A percentile compares a stretch with the other conserved stretches of the same genome.
These are phyloP conservation scores for Verticillium nubilum DNA, from an alignment of 2,329 filamentous ascomycete genomes.

Conservation along the genomic window DNA sequence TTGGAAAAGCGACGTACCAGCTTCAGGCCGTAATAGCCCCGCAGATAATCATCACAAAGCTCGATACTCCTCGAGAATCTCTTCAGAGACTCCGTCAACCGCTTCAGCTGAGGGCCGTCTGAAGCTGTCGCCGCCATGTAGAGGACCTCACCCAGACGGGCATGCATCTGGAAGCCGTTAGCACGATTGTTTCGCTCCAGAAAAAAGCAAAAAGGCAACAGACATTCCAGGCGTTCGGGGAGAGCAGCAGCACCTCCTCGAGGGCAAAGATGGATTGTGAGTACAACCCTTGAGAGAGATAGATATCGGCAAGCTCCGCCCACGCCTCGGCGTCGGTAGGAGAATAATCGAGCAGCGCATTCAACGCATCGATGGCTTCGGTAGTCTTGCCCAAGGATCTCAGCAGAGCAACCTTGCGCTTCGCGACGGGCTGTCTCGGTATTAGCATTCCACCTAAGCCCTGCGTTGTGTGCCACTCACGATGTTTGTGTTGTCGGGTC, in stretches of 20 bases:
- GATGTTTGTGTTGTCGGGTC: conserved; percentile 72
- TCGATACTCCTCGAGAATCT: conserved; percentile 89
- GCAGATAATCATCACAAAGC: conserved; percentile 85
- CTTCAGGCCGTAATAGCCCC: conserved; percentile 89
- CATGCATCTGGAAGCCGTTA: conserved; percentile 64
- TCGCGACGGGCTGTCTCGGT: conserved; percentile 64
- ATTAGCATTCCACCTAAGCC: conserved; percentile 19
- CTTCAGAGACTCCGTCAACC: conserved; percentile 68
- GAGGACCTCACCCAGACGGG: conserved; percentile 75
- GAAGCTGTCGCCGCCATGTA: conserved; percentile 59
- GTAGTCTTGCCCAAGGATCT: conserved; percentile 62
- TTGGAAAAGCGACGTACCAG: conserved; percentile 44
- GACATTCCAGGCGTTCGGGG: conserved; percentile 94
- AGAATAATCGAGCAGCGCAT: conserved; percentile 71
- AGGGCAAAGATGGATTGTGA: conserved; percentile 80
- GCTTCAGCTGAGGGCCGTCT: conserved; percentile 38
- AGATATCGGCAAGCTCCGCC: conserved; percentile 86
- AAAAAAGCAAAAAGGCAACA: no score
- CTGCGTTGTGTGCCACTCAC: conserved; percentile 40
- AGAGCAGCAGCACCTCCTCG: conserved; percentile 82
- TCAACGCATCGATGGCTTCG: conserved; percentile 71
- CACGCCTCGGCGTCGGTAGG: conserved; percentile 91
- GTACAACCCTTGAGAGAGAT: conserved; percentile 72
- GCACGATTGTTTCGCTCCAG: not conserved
- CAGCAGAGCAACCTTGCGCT: conserved; percentile 76